Base-by-base conservation (phyloP, 2,329 filamentous ascomycete genomes). In the Pseudocercospora pini-densiflorae region DNA sequence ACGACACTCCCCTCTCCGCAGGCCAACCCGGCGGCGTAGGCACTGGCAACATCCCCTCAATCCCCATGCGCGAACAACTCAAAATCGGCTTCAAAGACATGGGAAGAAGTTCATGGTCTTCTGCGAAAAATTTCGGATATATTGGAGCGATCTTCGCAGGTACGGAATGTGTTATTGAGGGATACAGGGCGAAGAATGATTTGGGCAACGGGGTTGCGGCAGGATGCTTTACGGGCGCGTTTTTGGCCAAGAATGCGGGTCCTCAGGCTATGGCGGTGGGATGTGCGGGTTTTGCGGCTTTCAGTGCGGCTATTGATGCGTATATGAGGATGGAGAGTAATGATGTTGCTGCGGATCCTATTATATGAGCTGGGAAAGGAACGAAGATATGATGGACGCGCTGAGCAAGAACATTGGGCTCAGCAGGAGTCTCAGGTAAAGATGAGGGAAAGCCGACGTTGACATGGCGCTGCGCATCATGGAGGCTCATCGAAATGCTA, bases 91-190 rank as follows among this genome's bases (percentile, higher is more conserved):
- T 99, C 83, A 93, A 92, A 79, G 95, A 99, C 80, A 98, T 99
- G 94, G 95, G 95, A 71, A 81, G 86, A 70, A 89, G 92, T 12
- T 94, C 92, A 4, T 92, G 86, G 80, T 90, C 89, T 69, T 92
- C 90, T 57, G 95, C 94, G 62, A 95, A 94, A 83, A 98, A 96
- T 84, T 99, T 99, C 77, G 94, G 92, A 69, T 91, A 94, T 73
- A 93, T 99, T 59, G 95, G 95, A 74, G 91, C 92, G 2, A 86
- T 98, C 21, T 99, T 96, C 83, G 87, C 89, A 16, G 94, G 94
- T 47, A 97, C 95, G 61, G 95, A 99, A 82, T 99, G 95, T 83
- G 93, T 92, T 70, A 93, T 99, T 76, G 95, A 99, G 80, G 94
- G 94, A 0, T 86, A 92, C 74, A 87, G 95, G 31, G 95, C 94